Base-by-base conservation (phyloP, 768 basidiomycete species). In the Rhodotorula paludigena region DNA sequence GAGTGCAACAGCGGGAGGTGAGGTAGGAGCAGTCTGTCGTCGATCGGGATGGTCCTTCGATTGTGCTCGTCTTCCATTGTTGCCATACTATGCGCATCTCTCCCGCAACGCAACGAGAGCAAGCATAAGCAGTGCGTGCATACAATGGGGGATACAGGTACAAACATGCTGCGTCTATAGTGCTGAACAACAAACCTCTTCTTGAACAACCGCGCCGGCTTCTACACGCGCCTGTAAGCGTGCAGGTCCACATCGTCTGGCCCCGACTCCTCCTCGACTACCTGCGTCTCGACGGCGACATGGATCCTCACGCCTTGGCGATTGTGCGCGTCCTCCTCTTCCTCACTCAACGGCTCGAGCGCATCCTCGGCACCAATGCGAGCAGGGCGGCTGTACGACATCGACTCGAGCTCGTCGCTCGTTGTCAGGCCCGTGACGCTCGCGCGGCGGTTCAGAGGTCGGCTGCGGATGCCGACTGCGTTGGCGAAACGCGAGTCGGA, bases 1-100 rank as follows among this genome's bases (percentile, higher is more conserved):
- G 44, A 42, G 21, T 69, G 68, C 38, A 64, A 41, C 45, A 30
- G 35, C 1, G 39, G 30, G 30, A 20, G 44, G 39, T 25, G 55
- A 36, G 20, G 56, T 3, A 21, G 30, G 3, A 14, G 23, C 44
- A 9, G 23, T 23, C 5, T 16, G 28, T 12, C 2, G 48, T 14
- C 1, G 14, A 32, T 12, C 18, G 48, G 18, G 30, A 5, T 6
- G 14, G 11, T 15, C 28, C 4, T 30, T 49, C 30, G 28, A 11
- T 20, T 42, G 41, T 42, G 20, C 20, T 11, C 41, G 20, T 42
- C 41, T 42, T 11, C 11, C 12, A 20, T 45, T 52, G 51, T 36
- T 53, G 52, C n/a, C 21, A 48, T 48, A 28, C n/a, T 8, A 48
- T n/a, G 47, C 9, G n/a, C 44, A 5, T n/a, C 44, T n/a, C n/a